These are phyloP conservation scores for Physocladia obscura DNA, from an alignment of 192 early-diverging fungal species.

Conservation along the genomic window DNA sequence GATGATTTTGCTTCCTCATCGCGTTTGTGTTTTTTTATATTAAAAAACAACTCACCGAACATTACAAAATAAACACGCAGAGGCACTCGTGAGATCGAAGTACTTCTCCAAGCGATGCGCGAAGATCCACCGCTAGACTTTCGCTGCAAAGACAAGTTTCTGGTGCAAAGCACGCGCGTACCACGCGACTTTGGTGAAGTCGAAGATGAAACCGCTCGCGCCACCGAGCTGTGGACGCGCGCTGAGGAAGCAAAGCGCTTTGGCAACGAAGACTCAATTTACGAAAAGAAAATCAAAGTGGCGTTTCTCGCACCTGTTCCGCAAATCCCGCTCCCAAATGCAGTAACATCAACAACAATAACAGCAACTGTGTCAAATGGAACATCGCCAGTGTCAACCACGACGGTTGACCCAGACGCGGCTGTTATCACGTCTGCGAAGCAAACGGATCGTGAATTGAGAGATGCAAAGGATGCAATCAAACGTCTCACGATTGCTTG, in stretches of 20 bases:
- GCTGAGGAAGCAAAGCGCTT: conserved; percentile 48
- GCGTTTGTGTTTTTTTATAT: too few species aligned
- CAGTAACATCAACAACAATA: background rate
- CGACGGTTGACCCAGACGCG: background rate
- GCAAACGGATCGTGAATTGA: conserved; percentile 24
- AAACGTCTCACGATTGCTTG: conserved; percentile 46
- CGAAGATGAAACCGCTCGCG: conserved; percentile 39
- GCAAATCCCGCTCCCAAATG: background rate
- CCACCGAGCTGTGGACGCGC: conserved; percentile 45
- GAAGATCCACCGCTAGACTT: conserved; percentile 75
- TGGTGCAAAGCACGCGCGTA: conserved; percentile 80
- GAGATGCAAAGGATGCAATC: conserved; percentile 45
- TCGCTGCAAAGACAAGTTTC: conserved; percentile 96
- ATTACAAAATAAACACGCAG: too few species aligned
- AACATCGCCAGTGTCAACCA: background rate
- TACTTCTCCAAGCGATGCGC: conserved; percentile 84
- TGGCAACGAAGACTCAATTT: conserved; percentile 33
- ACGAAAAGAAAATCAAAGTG: conserved; percentile 49
- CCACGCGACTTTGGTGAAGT: conserved; percentile 53
- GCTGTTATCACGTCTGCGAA: background rate
- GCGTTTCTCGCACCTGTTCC: conserved; percentile 28
- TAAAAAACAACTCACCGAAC: too few species aligned
- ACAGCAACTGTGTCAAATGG: background rate
- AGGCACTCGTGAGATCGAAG: conserved; percentile 71
- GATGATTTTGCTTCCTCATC: too few species aligned